Evolutionary conservation across 2,329 filamentous ascomycete genomes (phyloP), one percentile per base, ranked within the genome.

Genomic region (Chaetothyriales sp.): DNA sequence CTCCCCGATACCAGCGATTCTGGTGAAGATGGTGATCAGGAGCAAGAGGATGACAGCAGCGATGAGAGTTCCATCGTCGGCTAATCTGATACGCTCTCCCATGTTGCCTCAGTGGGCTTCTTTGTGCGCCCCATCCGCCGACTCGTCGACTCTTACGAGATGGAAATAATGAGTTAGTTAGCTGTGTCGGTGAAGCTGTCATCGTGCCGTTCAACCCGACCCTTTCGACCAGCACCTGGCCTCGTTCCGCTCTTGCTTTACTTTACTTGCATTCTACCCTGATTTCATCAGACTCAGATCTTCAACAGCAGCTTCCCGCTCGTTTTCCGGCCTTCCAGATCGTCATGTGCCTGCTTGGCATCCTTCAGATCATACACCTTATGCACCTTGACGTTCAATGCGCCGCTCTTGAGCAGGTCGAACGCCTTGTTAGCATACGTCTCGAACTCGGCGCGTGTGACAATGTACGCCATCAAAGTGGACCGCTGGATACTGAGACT

Each of bases 221-320:
- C 22, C 22, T 25, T 25, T 25, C 6, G 6, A 25, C 22, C 22
- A 25, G 22, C 3, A 25, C 22, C 22, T 25, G 22, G 3, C 6
- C 3, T 25, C 22, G 6, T 25, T 25, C 6, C 22, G 6, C 22
- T 6, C 22, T 4, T 25, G 3, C 22, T 25, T 25, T n/a, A n/a
- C n/a, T n/a, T n/a, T n/a, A n/a, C n/a, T 3, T 25, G 22, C 22
- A 25, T 25, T 25, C 22, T 25, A 25, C 22, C 22, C 22, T 25
- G 3, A 25, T 25, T 25, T 25, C 22, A 6, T 25, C 22, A 6
- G 22, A 25, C 55, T 48, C 61, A 82, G 46, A 80, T 76, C 69
- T 82, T 82, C 62, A 95, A 66, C 51, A 95, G 66, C 56, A 94
- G 67, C 73, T 95, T 95, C 18, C 89, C 89, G 9, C 81, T 86